Evolutionary conservation across 768 basidiomycete genomes (phyloP), one percentile per base, ranked within the genome.

Genomic region (Gymnopilus dilepis): DNA sequence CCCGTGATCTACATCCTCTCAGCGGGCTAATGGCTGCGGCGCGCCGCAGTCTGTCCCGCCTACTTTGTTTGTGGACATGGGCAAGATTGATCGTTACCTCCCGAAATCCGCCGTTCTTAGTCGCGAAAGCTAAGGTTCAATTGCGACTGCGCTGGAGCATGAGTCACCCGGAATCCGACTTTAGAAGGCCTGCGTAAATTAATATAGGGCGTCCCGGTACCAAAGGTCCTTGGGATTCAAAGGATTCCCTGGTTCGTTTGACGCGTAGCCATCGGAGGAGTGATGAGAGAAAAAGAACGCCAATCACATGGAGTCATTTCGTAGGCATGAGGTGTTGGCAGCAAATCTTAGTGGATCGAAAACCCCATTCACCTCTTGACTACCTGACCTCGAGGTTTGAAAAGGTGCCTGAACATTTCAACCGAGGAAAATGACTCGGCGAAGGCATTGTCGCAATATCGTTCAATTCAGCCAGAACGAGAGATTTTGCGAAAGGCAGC

Each of bases 51-150:
- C n/a, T 31, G 28, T 34, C 21, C 13, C 28, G 22, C 21, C 17
- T 43, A 48, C 15, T 28, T 28, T 13, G 28, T 6, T 22, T 43
- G 21, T 31, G 6, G 19, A 48, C 19, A 17, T 17, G 15, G 24
- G 34, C 24, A 12, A 34, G 8, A 33, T 33, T 58, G 21, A 40
- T 30, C 33, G 33, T 58, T 22, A 38, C 24, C 9, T 50, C 21
- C 40, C 42, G 43, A 47, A 58, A 38, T 48, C 45, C 45, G 38
- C 45, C 47, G 34, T n/a, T 8, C 21, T 15, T 30, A 50, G 43
- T 30, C 6, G 37, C 19, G 56, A 47, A 17, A 58, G 24, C 19
- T 19, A 48, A 43, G 34, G 57, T 26, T 47, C 11, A 37, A 15
- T 37, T 13, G 57, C 31, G 12, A n/a, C 45, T 24, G 43, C 15